Conservation (phyloP, 306 rosid genomes). For the Inga leiocalycina region DNA sequence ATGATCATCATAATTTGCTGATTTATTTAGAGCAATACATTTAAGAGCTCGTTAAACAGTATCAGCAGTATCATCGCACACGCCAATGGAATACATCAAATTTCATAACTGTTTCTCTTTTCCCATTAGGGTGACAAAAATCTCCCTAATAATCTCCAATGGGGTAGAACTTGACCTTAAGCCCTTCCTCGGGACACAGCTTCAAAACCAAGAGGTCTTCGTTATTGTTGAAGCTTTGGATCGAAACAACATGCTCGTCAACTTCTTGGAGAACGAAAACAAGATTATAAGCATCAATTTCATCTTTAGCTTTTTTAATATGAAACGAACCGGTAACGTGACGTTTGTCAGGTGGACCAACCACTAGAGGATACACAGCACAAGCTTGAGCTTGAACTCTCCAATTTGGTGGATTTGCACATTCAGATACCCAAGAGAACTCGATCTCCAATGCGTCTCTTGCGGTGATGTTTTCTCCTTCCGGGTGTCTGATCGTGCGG, state of each 20-base stretch:
- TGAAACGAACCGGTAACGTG: neutral
- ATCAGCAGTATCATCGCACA: neutral
- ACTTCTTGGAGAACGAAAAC: neutral
- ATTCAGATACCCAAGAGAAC: neutral
- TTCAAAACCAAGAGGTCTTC: neutral
- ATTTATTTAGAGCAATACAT: neutral
- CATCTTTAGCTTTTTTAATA: neutral
- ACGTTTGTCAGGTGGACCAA: neutral
- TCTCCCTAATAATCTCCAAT: neutral
- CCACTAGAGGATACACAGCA: neutral
- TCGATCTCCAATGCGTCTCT: neutral
- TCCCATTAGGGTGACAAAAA: neutral
- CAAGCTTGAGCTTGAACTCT: neutral
- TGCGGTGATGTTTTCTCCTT: neutral
- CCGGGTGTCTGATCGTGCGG: neutral
- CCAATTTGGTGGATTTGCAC: neutral
- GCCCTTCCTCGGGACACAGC: neutral
- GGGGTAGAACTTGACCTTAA: neutral
- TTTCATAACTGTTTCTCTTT: neutral
- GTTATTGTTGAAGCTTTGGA: neutral
- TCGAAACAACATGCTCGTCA: neutral
- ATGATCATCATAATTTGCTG: neutral
- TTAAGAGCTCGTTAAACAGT: neutral
- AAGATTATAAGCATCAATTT: neutral
- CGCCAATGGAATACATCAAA: neutral